Evolutionary conservation across 225 moss, liverwort and hornwort genomes (phyloP).

Genomic region (Sphagnum contortum): DNA sequence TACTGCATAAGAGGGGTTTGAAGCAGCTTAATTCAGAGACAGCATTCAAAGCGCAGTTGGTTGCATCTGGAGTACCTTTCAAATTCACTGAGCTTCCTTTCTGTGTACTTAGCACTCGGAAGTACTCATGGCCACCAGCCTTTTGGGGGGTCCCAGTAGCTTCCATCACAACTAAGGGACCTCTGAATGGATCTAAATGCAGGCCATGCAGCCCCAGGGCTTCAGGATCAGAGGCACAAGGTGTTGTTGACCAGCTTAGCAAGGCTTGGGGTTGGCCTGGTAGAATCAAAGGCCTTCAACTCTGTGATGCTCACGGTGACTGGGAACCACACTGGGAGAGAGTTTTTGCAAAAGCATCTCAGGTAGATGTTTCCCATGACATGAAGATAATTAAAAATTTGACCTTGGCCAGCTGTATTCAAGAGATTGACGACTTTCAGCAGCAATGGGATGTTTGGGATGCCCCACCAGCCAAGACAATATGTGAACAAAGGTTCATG

Average conservation of each 20-base stretch:
- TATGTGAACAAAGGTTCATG: no score
- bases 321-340: constrained; percentile 69
- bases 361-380: constrained; percentile 25
- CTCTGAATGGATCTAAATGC: constrained; percentile 86
- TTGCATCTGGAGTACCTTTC: constrained; percentile 21
- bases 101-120: constrained; percentile 66
- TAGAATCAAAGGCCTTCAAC: constrained; percentile 45
- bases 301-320: constrained; percentile 52
- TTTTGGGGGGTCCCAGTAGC: constrained; percentile 56
- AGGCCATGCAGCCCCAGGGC: constrained; percentile 69
- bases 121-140: constrained; percentile 41
- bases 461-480: no score
- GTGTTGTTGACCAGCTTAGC: constrained; percentile 22
- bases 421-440: constrained; percentile 41
- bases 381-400: constrained; percentile 24
- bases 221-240: constrained; percentile 31
- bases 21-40: constrained; percentile 69
- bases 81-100: constrained; percentile 50
- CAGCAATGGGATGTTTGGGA: no score
- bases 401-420: constrained; percentile 34
- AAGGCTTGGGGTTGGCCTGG: constrained; percentile 50
- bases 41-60: constrained; percentile 60
- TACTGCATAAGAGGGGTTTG: constrained; percentile 40
- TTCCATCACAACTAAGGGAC: constrained; percentile 50
- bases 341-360: constrained; percentile 45